These are phyloP conservation scores for Rugonectria rugulosa DNA, from an alignment of 2,329 filamentous ascomycete genomes.

Conservation along the genomic window DNA sequence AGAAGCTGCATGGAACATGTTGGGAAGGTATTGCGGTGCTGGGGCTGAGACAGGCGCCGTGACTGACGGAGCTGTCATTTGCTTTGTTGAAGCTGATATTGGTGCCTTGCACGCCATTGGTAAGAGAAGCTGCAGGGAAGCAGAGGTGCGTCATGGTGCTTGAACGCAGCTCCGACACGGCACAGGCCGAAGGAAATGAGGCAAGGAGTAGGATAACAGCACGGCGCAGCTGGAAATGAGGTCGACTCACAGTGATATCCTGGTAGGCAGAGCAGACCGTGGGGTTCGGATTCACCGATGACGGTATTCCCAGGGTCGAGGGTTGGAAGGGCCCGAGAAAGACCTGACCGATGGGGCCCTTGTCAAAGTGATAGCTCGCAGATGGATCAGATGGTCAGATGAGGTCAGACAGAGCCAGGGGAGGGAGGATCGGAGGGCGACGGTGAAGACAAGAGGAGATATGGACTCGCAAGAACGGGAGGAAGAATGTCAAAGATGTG, in stretches of 20 bases:
- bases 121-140: neutral
- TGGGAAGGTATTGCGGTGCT: neutral
- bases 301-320: slow-evolving; percentile 18
- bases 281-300: slow-evolving; percentile 20
- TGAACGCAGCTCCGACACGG: neutral
- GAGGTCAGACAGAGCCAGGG: neutral
- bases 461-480: too few relatives aligned
- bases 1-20: neutral
- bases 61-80: slow-evolving; percentile 1
- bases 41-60: neutral
- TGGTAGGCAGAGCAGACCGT: slow-evolving; percentile 10
- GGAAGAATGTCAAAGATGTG: neutral
- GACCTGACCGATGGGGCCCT: slow-evolving; percentile 6
- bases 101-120: neutral
- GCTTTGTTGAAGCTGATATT: neutral
- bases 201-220: slow-evolving; percentile 1
- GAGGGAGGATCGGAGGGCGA: slow-evolving; percentile 3
- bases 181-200: neutral
- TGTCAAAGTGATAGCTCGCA: slow-evolving; percentile 9
- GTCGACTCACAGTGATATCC: slow-evolving; percentile 21
- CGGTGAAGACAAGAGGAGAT: neutral
- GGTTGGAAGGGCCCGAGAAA: slow-evolving; percentile 1
- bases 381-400: slow-evolving; percentile 8
- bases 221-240: slow-evolving; percentile 2
- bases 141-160: neutral